Percentiles rank a stretch among this genome's conserved stretches.
Evolutionary conservation across 345 rosid genomes (phyloP).

Genomic region (Salix suchowensis): DNA sequence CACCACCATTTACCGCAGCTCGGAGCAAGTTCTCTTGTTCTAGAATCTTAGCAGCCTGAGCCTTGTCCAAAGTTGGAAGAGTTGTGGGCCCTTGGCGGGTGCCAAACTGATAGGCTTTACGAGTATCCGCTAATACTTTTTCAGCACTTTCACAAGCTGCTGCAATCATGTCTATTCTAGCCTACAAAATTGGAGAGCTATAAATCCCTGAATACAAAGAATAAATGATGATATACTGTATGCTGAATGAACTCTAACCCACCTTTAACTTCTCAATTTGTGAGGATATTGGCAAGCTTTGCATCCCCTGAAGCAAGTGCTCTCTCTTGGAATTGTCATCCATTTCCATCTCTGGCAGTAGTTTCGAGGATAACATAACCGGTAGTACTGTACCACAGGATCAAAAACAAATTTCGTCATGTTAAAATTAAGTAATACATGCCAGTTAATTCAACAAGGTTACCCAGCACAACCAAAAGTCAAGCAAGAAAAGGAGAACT

Average conservation of each 20-base stretch:
- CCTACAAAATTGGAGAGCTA: slow-evolving; percentile 37
- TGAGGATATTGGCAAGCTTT: slow-evolving; percentile 56
- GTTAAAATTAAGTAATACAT: background rate
- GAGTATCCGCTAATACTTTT: slow-evolving; percentile 75
- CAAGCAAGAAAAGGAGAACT: background rate
- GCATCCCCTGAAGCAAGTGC: slow-evolving; percentile 87
- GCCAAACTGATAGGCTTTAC: slow-evolving; percentile 80
- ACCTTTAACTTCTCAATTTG: slow-evolving; percentile 85
- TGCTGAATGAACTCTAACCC: background rate
- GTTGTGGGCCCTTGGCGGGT: slow-evolving; percentile 75
- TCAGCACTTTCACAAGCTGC: slow-evolving; percentile 95
- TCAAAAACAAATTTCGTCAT: slow-evolving; percentile 6
- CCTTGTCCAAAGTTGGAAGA: slow-evolving; percentile 79
- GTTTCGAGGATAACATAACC: slow-evolving; percentile 89
- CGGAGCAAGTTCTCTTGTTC: slow-evolving; percentile 79
- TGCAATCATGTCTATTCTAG: slow-evolving; percentile 78
- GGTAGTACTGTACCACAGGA: slow-evolving; percentile 61
- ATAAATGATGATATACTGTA: background rate
- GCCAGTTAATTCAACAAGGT: background rate
- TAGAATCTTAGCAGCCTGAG: slow-evolving; percentile 79
- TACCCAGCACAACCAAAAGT: background rate
- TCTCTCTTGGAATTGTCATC: slow-evolving; percentile 80
- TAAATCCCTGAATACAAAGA: slow-evolving; percentile 2
- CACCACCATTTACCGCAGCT: slow-evolving; percentile 71
- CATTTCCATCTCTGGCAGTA: slow-evolving; percentile 88